A percentile compares a stretch with the other conserved stretches of the same genome.
phyloP scores from a whole-genome alignment of 768 basidiomycete species.

The Pisolithus sp. region DNA sequence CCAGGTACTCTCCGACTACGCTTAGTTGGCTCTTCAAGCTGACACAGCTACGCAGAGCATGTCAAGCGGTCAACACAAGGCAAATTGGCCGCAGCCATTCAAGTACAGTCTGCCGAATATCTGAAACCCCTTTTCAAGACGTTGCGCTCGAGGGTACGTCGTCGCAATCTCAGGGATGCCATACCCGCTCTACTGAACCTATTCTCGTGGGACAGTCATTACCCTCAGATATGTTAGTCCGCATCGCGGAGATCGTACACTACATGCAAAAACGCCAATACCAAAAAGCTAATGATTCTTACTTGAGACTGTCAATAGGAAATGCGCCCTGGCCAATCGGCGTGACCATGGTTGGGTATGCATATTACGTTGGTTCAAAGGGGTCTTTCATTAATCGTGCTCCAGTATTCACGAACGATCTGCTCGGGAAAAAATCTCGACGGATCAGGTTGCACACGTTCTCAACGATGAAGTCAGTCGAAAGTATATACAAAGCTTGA shows the following conservation, averaged over 20 bases:
- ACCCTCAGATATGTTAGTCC: constrained; percentile 75
- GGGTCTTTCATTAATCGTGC: not conserved
- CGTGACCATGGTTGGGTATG: constrained; percentile 97
- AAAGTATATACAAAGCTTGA: constrained; percentile 97
- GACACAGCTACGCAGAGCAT: constrained; percentile 44
- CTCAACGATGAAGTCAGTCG: constrained; percentile 98
- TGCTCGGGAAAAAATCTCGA: constrained; percentile 95
- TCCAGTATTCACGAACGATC: constrained; percentile 93
- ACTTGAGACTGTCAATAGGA: constrained; percentile 93
- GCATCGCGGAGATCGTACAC: constrained; percentile 91
- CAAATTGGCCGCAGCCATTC: constrained; percentile 90
- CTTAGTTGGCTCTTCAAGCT: not conserved
- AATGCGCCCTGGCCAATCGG: constrained; percentile 99
- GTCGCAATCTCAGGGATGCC: not conserved
- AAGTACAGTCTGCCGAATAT: constrained; percentile 93
- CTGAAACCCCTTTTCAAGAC: constrained; percentile 94
- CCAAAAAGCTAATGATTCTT: constrained; percentile 93
- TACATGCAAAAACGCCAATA: constrained; percentile 96
- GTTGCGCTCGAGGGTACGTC: constrained; percentile 75
- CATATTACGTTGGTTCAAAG: constrained; percentile 4
- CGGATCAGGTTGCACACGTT: constrained; percentile 96
- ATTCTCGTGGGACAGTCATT: constrained; percentile 48
- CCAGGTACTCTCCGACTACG: constrained; percentile 51
- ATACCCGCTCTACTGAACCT: not conserved
- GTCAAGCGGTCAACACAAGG: constrained; percentile 88